phyloP scores from a whole-genome alignment of 2,329 filamentous ascomycete genomes.

The Penicillium fuscoglaucum region DNA sequence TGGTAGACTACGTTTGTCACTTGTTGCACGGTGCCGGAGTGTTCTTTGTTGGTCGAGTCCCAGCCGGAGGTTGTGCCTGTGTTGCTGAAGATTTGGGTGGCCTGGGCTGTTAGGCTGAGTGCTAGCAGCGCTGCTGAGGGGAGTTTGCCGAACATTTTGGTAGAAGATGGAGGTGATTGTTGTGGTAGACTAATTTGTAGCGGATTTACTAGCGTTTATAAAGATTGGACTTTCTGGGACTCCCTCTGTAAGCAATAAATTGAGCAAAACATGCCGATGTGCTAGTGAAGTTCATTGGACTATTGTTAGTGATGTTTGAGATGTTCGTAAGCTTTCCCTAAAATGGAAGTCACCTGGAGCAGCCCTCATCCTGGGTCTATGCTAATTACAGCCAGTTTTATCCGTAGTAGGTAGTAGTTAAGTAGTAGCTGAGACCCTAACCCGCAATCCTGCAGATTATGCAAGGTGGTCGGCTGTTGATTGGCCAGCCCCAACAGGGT shows the following conservation, averaged over 20 bases:
- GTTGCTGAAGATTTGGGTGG: slow-evolving; percentile 25
- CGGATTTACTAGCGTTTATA: background rate
- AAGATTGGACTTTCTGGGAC: background rate
- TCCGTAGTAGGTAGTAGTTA: background rate
- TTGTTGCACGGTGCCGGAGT: slow-evolving; percentile 46
- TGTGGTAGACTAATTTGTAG: background rate
- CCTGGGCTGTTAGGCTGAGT: slow-evolving; percentile 3
- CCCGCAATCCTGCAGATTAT: background rate
- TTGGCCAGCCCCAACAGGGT: background rate
- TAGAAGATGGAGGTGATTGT: background rate
- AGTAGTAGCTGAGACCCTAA: background rate
- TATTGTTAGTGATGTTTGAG: background rate
- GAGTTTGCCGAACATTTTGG: background rate
- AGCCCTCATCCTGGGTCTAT: background rate
- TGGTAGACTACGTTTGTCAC: slow-evolving; percentile 47
- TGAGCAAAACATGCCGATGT: background rate
- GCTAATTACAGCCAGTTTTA: background rate
- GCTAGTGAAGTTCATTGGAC: background rate
- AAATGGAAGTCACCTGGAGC: background rate
- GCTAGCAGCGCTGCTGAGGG: background rate
- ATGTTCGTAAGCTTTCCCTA: background rate
- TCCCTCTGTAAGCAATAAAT: background rate
- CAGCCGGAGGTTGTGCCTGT: slow-evolving; percentile 42
- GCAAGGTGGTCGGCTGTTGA: background rate
- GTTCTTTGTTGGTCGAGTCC: slow-evolving; percentile 43